Evolutionary conservation across 2,329 filamentous ascomycete genomes (phyloP), one percentile per base, ranked within the genome.

Genomic region (Talaromyces sp.): DNA sequence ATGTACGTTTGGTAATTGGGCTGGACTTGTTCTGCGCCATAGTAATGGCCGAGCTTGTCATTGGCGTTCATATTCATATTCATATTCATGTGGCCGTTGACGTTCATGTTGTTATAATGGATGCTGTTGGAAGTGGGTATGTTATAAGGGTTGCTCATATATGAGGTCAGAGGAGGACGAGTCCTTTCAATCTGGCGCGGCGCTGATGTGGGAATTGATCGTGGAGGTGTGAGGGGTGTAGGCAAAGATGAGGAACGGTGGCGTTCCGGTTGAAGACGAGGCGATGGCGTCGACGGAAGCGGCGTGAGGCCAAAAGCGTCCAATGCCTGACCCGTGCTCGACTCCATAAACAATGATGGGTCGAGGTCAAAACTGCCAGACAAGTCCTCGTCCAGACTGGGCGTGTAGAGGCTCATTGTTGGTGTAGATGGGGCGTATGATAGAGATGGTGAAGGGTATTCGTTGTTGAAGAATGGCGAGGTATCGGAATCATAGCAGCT

Each of bases 371-470:
- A 39, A 32, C 13, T 55, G 49, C 47, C 36, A 6, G 60, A 62
- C n/a, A 62, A 52, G 25, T 62, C 60, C 27, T 59, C 60, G 15
- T 55, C 57, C 2, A 62, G 57, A 42, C 60, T 62, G 5, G 60
- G 57, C 13, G 57, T 56, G 33, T 62, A 62, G n/a, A 62, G 28
- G 28, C 60, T 62, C 11, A 59, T 33, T 7, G 60, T 39, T 22
- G 60, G 60, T 19, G 60, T 62, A 25, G 60, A 62, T 32, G 60
- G 60, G n/a, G 57, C 60, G 55, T 62, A 36, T 59, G 60, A 62
- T 53, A 56, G 39, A 19, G 57, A 58, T n/a, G 60, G 60, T 10
- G 60, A 62, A 15, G 60, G 56, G 25, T 59, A 62, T 55, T 44
- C 60, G 30, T 59, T 51, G 6, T 52, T 44, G 17, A 59, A 53